Evolutionary conservation across 371 early-diverging fungal genomes (phyloP).

Genomic region (Neoconidiobolus thromboides): DNA sequence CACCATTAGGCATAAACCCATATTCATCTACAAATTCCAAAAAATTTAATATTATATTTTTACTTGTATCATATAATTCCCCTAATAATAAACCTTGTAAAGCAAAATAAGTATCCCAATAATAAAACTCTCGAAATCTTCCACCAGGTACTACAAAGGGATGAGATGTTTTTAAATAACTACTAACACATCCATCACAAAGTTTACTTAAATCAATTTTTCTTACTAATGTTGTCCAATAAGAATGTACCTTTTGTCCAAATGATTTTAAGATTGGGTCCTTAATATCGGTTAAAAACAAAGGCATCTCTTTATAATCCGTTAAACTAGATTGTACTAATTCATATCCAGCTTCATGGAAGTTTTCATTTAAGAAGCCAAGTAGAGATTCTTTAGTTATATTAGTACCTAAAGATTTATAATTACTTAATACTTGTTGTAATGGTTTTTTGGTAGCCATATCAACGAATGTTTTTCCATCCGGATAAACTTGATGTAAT

Average conservation of each 20-base stretch:
- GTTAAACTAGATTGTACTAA: constrained; percentile 13
- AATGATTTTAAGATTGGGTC: constrained; percentile 30
- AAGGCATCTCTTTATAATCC: constrained; percentile 15
- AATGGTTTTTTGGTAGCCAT: constrained; percentile 38
- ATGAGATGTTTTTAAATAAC: constrained; percentile 26
- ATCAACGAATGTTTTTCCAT: constrained; percentile 18
- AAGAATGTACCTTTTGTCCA: constrained; percentile 22
- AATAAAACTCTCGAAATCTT: constrained; percentile 74
- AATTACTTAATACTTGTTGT: constrained; percentile 26
- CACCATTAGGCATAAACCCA: constrained; percentile 38
- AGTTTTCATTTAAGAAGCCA: constrained; percentile 36
- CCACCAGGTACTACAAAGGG: constrained; percentile 83
- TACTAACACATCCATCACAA: constrained; percentile 31
- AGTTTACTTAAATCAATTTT: constrained; percentile 19
- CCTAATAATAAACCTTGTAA: constrained; percentile 53
- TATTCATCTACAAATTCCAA: constrained; percentile 40
- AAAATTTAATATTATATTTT: constrained; percentile 46
- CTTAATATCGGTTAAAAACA: constrained; percentile 24
- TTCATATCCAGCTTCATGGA: constrained; percentile 27
- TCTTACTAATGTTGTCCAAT: constrained; percentile 40
- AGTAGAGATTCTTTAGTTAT: constrained; percentile 21
- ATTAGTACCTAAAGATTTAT: constrained; percentile 24
- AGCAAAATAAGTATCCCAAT: constrained; percentile 83
- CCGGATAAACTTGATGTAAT: constrained; percentile 23
- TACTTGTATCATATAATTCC: constrained; percentile 32